Evolutionary conservation across 2,329 filamentous ascomycete species (phyloP), one percentile per base, ranked within the genome.

Genomic region (Beauveria brongniartii): DNA sequence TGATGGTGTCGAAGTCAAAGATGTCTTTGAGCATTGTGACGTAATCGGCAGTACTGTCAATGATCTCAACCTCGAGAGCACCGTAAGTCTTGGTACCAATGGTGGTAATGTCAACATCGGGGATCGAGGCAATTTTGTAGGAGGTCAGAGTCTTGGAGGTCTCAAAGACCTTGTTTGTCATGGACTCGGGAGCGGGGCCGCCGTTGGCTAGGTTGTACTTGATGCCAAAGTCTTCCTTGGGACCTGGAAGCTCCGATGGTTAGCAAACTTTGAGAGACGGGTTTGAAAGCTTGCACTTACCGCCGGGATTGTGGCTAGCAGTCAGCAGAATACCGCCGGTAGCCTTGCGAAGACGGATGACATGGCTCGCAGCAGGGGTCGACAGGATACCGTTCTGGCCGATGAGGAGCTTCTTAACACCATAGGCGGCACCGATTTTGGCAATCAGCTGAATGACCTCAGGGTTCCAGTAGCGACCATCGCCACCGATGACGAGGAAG

Each of bases 171-270:
- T 96, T 96, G 86, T 99, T 95, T 67, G 94, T 99, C 67, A 99
- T 91, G 59, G 90, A 88, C 77, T 99, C 94, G 62, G 94, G 94
- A 61, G 94, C 94, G 48, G 94, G 94, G 61, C 92, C 94, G 69
- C 94, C 94, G 72, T 99, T 97, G 74, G 91, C 82, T 63, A 99
- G 82, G 82, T 99, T 99, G 85, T 99, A 99, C 81, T 99, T 99
- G 87, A 99, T 99, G 69, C 94, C 94, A 70, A 99, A 99, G 78
- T 99, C 94, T 74, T 94, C 89, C 68, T 85, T 89, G 64, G 94
- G 94, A 56, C 92, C 91, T 96, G 68, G 7, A 48, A 3, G 14
- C 34, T 60, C n/a, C 18, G 5, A 51, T 26, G 50, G 47, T 47
- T 9, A 41, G 67, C 60, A 44, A 56, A 41, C 61, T 47, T 22